Conservation (phyloP, 257 asterid genomes). For the Primulina huaijiensis region DNA sequence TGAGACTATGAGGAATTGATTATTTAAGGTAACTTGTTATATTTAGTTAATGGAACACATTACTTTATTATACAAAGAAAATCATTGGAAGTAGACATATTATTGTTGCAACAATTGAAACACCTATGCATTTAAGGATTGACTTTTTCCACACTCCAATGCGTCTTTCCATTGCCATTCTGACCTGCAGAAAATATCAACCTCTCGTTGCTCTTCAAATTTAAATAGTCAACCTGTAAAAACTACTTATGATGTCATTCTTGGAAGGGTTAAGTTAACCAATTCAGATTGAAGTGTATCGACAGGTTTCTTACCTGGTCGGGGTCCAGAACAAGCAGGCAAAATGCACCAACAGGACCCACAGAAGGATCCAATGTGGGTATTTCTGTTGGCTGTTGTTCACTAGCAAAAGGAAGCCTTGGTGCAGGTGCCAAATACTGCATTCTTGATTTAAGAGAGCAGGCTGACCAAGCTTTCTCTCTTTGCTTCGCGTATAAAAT, state of each 20-base stretch:
- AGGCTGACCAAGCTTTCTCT: conserved; percentile 81
- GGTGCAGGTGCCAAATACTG: conserved; percentile 77
- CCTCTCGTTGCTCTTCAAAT: conserved; percentile 80
- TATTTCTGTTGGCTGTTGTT: conserved; percentile 31
- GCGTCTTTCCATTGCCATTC: conserved; percentile 42
- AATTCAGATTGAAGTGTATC: conserved; percentile 10
- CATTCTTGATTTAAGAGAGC: conserved; percentile 68
- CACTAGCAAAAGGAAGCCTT: conserved; percentile 45
- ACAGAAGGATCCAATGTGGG: conserved; percentile 53
- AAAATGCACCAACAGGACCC: conserved; percentile 69
- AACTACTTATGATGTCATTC: not conserved
- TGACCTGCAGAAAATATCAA: conserved; percentile 39
- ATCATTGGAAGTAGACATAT: not conserved
- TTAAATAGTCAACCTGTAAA: conserved; percentile 79
- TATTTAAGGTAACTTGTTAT: not conserved
- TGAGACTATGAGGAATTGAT: too few relatives aligned
- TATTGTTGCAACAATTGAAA: not conserved
- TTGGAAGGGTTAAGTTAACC: not conserved
- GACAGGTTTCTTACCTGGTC: conserved; percentile 46
- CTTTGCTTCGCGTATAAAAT: conserved; percentile 44
- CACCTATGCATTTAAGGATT: conserved; percentile 35
- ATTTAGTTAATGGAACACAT: not conserved
- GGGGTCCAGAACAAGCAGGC: conserved; percentile 77
- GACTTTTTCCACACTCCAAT: conserved; percentile 57
- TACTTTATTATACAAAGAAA: too few relatives aligned